These are phyloP conservation scores for Neospermospora avenae DNA, from an alignment of 2,329 filamentous ascomycete genomes.

Conservation along the genomic window DNA sequence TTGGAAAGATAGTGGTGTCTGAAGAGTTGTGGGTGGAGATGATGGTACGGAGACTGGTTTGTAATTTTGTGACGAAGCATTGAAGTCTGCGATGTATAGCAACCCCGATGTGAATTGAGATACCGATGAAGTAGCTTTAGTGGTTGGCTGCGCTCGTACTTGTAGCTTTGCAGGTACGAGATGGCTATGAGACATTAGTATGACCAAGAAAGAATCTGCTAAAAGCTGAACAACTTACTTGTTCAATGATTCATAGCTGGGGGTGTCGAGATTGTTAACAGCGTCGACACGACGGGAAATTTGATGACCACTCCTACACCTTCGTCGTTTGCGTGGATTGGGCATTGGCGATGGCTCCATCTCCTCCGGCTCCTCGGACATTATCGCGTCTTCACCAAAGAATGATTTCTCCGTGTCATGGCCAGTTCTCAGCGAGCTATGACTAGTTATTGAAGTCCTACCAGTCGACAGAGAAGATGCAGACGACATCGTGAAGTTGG, in stretches of 20 bases:
- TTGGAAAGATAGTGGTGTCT: not conserved
- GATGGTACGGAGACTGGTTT: not conserved
- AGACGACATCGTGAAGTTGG: not conserved
- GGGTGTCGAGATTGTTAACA: not conserved
- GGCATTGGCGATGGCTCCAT: not conserved
- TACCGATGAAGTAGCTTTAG: not conserved
- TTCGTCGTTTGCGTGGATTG: no score
- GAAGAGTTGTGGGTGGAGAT: not conserved
- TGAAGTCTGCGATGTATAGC: not conserved
- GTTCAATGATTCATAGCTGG: not conserved
- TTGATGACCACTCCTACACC: not conserved
- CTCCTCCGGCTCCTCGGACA: not conserved
- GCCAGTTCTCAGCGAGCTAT: not conserved
- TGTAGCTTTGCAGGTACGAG: not conserved
- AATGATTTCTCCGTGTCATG: not conserved
- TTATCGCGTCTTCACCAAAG: not conserved
- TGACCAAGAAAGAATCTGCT: not conserved
- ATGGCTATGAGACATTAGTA: not conserved
- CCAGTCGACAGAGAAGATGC: not conserved
- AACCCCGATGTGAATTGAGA: not conserved
- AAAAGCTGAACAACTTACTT: not conserved
- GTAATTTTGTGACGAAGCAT: not conserved
- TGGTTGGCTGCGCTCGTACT: no score
- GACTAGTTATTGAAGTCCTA: not conserved
- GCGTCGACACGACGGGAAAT: not conserved